Conservation (phyloP, 257 asterid genomes). For the Nicotiana otophora region DNA sequence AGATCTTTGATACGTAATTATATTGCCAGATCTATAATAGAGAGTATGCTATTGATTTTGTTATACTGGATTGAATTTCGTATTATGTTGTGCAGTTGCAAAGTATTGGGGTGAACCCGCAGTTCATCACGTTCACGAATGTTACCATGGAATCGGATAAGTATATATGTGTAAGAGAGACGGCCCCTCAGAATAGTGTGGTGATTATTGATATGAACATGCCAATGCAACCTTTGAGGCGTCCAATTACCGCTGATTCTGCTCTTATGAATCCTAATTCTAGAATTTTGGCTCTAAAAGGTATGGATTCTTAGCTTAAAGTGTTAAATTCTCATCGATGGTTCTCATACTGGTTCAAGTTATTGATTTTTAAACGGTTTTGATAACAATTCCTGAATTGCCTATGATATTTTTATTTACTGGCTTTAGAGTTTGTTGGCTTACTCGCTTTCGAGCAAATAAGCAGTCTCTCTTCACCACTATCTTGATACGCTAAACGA, state of each 20-base stretch:
- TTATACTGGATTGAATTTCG: slow-evolving; percentile 24
- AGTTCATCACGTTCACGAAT: slow-evolving; percentile 87
- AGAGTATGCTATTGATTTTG: not conserved
- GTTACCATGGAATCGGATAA: slow-evolving; percentile 99
- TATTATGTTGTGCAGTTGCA: slow-evolving; percentile 67
- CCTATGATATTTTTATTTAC: not conserved
- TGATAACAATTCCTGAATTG: not conserved
- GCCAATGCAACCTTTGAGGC: slow-evolving; percentile 96
- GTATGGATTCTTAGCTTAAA: slow-evolving; percentile 28
- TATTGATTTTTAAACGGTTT: not conserved
- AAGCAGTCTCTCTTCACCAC: not conserved
- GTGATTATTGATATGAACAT: slow-evolving; percentile 91
- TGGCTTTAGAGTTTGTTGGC: not conserved
- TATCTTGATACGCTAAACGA: not conserved
- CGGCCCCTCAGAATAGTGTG: slow-evolving; percentile 91
- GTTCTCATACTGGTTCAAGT: not conserved
- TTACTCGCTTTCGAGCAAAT: not conserved
- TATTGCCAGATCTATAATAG: slow-evolving; percentile 37
- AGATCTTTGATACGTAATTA: slow-evolving; percentile 19
- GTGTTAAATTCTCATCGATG: not conserved
- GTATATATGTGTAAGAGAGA: slow-evolving; percentile 95
- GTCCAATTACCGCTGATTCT: slow-evolving; percentile 97
- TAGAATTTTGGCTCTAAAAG: slow-evolving; percentile 89
- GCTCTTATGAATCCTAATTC: slow-evolving; percentile 96
- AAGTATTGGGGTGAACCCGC: slow-evolving; percentile 90